Conservation (phyloP, 371 early-diverging fungal species). For the Umbelopsis sp. region DNA sequence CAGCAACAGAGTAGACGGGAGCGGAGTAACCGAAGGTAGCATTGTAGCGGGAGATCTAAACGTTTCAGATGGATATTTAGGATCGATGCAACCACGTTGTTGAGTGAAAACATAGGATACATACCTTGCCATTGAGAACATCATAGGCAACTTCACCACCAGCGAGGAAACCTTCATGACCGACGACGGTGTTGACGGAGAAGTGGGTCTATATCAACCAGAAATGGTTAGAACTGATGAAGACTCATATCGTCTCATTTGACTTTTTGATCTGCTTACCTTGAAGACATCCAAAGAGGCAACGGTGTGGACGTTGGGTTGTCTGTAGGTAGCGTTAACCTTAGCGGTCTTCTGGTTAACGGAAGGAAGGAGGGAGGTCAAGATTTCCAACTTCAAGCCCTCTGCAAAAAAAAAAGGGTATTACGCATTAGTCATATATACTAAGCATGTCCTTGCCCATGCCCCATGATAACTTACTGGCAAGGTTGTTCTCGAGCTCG, state of each 20-base stretch:
- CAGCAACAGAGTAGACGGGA: slow-evolving; percentile 85
- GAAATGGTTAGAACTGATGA: not conserved
- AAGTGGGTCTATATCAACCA: slow-evolving; percentile 42
- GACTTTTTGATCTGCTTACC: slow-evolving; percentile 25
- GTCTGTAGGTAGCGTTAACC: slow-evolving; percentile 50
- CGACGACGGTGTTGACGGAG: slow-evolving; percentile 53
- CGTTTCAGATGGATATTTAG: not conserved
- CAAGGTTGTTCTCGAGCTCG: slow-evolving; percentile 92
- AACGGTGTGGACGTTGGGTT: slow-evolving; percentile 53
- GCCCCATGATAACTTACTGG: slow-evolving; percentile 56
- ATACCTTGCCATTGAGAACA: slow-evolving; percentile 77
- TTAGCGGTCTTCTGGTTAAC: slow-evolving; percentile 52
- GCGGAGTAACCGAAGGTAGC: slow-evolving; percentile 85
- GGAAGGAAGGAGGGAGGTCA: slow-evolving; percentile 50
- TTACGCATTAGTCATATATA: not conserved
- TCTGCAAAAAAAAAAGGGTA: slow-evolving; percentile 25
- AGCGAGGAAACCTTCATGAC: slow-evolving; percentile 84
- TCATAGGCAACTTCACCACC: slow-evolving; percentile 96
- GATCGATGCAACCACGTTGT: not conserved
- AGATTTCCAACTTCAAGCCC: slow-evolving; percentile 54
- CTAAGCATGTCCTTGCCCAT: not conserved
- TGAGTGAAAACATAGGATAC: not conserved
- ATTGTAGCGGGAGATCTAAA: slow-evolving; percentile 80
- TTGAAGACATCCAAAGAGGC: slow-evolving; percentile 53
- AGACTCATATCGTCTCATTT: not conserved